Conservation (phyloP, 2,329 filamentous ascomycete genomes). For the Mollisia scopiformis region DNA sequence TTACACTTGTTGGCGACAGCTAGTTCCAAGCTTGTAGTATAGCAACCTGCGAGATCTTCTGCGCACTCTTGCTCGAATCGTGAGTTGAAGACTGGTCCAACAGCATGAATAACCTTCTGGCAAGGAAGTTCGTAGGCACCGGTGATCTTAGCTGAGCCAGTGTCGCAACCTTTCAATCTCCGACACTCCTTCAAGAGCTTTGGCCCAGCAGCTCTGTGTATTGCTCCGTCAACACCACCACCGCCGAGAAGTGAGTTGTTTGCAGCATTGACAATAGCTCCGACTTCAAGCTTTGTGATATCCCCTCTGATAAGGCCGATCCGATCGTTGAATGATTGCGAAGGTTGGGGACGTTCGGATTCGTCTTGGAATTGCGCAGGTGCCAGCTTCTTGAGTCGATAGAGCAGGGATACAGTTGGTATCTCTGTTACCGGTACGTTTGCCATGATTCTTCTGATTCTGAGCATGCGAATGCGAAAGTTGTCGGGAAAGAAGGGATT, state of each 20-base stretch:
- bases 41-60: constrained; percentile 63
- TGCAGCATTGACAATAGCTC: constrained; percentile 92
- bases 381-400: constrained; percentile 34
- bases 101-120: constrained; percentile 83
- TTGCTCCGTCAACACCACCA: constrained; percentile 88
- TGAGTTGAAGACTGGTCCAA: constrained; percentile 76
- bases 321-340: constrained; percentile 66
- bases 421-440: constrained; percentile 32
- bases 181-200: constrained; percentile 71
- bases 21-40: constrained; percentile 71
- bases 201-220: constrained; percentile 80
- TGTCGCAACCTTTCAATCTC: constrained; percentile 72
- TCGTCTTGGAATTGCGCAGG: constrained; percentile 28
- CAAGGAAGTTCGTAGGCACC: constrained; percentile 75
- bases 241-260: constrained; percentile 80
- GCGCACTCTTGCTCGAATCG: constrained; percentile 45
- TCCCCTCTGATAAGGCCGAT: constrained; percentile 74
- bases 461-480: constrained; percentile 24
- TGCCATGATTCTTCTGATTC: constrained; percentile 31
- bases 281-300: constrained; percentile 78
- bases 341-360: constrained; percentile 39
- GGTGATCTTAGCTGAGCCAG: constrained; percentile 84
- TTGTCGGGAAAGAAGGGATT: too few relatives aligned
- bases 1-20: constrained; percentile 68
- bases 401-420: constrained; percentile 36